These are phyloP conservation scores for Acacia pycnantha DNA, from an alignment of 331 rosid species.

Conservation along the genomic window DNA sequence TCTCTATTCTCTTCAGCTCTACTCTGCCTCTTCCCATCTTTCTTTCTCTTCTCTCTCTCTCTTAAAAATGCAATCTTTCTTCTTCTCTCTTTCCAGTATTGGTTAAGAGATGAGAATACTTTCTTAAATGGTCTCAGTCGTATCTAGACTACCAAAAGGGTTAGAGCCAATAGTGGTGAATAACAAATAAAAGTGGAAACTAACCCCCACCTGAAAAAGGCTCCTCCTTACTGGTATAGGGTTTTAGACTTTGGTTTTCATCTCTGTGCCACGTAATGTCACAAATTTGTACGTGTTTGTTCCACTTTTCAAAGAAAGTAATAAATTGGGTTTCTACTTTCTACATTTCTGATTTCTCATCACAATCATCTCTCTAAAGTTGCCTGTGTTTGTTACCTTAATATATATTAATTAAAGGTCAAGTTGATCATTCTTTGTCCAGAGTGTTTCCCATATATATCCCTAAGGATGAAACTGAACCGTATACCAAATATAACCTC, in stretches of 20 bases:
- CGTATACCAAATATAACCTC: background rate
- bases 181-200: slow-evolving; percentile 37
- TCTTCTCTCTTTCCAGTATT: slow-evolving; percentile 45
- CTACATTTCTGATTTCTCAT: background rate
- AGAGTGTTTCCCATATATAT: background rate
- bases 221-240: background rate
- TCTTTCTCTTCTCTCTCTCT: background rate
- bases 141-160: slow-evolving; percentile 59
- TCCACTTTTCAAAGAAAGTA: background rate
- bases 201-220: slow-evolving; percentile 25
- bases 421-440: slow-evolving; percentile 22
- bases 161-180: slow-evolving; percentile 38
- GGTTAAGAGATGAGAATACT: slow-evolving; percentile 52
- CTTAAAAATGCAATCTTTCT: background rate
- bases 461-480: background rate
- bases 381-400: slow-evolving; percentile 18
- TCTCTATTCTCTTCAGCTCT: slow-evolving; percentile 91
- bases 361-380: background rate
- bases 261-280: slow-evolving; percentile 17
- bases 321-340: slow-evolving; percentile 9
- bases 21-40: slow-evolving; percentile 83
- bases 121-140: slow-evolving; percentile 40
- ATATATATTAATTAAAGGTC: slow-evolving; percentile 13
- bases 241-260: slow-evolving; percentile 22
- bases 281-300: slow-evolving; percentile 23